A percentile compares a stretch with the other conserved stretches of the same genome.
Evolutionary conservation across 2,329 filamentous ascomycete genomes (phyloP).

Genomic region (Claviceps sp.): DNA sequence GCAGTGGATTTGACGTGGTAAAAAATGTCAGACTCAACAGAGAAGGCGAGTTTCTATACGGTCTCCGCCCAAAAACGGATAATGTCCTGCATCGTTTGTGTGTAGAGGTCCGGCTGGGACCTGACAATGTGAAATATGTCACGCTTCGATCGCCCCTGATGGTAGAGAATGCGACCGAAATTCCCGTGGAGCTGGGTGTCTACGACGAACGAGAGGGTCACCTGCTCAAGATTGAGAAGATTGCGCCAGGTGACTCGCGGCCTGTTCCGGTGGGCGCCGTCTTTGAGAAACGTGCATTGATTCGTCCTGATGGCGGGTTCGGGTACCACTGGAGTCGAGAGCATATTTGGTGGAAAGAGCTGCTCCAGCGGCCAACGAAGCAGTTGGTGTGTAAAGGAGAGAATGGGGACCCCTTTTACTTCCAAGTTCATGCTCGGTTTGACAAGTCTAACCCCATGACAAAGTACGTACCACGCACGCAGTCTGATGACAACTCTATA

Average conservation of each 20-base stretch:
- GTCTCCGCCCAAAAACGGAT: slow-evolving; percentile 75
- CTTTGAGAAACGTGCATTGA: slow-evolving; percentile 74
- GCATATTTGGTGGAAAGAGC: slow-evolving; percentile 80
- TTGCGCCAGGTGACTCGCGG: slow-evolving; percentile 77
- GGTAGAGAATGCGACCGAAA: slow-evolving; percentile 93
- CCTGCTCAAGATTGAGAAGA: slow-evolving; percentile 94
- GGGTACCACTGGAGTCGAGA: slow-evolving; percentile 93
- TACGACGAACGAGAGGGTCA: slow-evolving; percentile 80
- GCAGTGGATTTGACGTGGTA: slow-evolving; percentile 84
- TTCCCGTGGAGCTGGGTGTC: slow-evolving; percentile 85
- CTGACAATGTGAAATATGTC: slow-evolving; percentile 96
- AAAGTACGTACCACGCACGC: slow-evolving; percentile 32
- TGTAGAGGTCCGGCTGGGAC: slow-evolving; percentile 81
- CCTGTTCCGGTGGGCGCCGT: slow-evolving; percentile 87
- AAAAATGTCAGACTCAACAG: slow-evolving; percentile 80
- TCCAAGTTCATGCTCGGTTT: slow-evolving; percentile 81
- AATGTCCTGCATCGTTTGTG: slow-evolving; percentile 77
- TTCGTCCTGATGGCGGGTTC: slow-evolving; percentile 90
- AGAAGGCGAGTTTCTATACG: slow-evolving; percentile 89
- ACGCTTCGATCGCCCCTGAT: slow-evolving; percentile 84
- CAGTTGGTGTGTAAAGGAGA: slow-evolving; percentile 85
- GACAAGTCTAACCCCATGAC: slow-evolving; percentile 75
- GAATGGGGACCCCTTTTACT: slow-evolving; percentile 83
- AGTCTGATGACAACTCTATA: not conserved
- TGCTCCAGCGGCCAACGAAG: slow-evolving; percentile 70